A percentile compares a stretch with the other conserved stretches of the same genome.
These are phyloP conservation scores for Thamnidium elegans DNA, from an alignment of 192 early-diverging fungal genomes.

Conservation along the genomic window DNA sequence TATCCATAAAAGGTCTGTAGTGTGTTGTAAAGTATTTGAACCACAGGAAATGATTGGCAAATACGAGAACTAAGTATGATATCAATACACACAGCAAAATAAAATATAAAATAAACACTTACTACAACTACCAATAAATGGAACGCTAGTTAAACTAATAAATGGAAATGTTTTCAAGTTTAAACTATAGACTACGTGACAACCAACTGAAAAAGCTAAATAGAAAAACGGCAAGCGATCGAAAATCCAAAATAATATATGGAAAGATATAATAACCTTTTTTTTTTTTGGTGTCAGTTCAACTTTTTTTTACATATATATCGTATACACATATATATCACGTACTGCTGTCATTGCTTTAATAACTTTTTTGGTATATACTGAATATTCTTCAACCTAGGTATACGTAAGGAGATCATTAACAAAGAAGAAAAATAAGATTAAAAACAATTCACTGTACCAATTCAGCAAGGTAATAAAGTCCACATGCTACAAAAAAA, in stretches of 20 bases:
- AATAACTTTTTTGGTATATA: constrained; percentile 72
- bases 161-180: constrained; percentile 82
- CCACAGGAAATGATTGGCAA: constrained; percentile 93
- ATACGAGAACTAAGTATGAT: constrained; percentile 54
- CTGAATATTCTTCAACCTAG: constrained; percentile 77
- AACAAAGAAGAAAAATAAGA: no score
- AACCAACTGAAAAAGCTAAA: constrained; percentile 65
- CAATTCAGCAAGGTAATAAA: constrained; percentile 78
- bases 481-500: constrained; percentile 63
- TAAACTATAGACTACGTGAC: constrained; percentile 78
- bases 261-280: constrained; percentile 61
- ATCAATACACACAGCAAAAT: neutral
- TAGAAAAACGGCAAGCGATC: constrained; percentile 77
- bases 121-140: constrained; percentile 84
- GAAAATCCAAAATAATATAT: constrained; percentile 69
- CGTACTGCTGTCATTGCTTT: constrained; percentile 56
- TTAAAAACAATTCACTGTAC: constrained; percentile 28
- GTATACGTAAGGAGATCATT: neutral
- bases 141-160: constrained; percentile 68
- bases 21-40: constrained; percentile 84
- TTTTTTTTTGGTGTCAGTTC: neutral
- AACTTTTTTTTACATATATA: no score
- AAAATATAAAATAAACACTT: constrained; percentile 19
- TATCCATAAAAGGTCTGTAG: constrained; percentile 73
- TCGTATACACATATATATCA: neutral